A percentile compares a stretch with the other conserved stretches of the same genome.
Conservation (phyloP, 371 early-diverging fungal species). For the Lichtheimia hyalospora region DNA sequence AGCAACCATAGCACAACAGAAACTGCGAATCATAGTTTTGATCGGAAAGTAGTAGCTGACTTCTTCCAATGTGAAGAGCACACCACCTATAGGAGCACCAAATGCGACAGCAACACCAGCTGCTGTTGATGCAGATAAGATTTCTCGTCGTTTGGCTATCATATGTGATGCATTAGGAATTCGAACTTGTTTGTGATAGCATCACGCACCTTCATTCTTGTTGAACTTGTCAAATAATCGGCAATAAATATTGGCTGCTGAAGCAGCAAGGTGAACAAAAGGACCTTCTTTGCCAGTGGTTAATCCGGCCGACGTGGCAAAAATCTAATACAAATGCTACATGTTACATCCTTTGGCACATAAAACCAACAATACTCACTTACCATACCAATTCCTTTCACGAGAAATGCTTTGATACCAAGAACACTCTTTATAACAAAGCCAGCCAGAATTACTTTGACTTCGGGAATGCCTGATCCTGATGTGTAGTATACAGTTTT, state of each 20-base stretch:
- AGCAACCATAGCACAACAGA: conserved; percentile 89
- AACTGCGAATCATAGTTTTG: conserved; percentile 88
- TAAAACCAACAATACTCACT: background rate
- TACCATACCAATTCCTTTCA: conserved; percentile 84
- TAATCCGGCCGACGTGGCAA: conserved; percentile 82
- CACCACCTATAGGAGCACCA: conserved; percentile 91
- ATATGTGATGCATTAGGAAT: background rate
- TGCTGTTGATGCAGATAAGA: conserved; percentile 83
- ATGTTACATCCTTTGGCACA: background rate
- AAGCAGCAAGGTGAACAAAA: conserved; percentile 90
- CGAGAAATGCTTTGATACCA: conserved; percentile 78
- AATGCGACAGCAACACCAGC: conserved; percentile 95
- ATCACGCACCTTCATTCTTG: conserved; percentile 72
- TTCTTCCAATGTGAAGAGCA: conserved; percentile 86
- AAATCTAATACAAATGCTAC: conserved; percentile 30
- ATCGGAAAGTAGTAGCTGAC: conserved; percentile 90
- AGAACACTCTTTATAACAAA: conserved; percentile 90
- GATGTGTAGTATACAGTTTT: conserved; percentile 67
- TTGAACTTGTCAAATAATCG: conserved; percentile 80
- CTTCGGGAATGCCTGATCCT: conserved; percentile 93
- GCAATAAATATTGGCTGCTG: conserved; percentile 83
- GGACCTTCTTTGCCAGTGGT: conserved; percentile 94
- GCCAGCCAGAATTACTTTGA: conserved; percentile 92
- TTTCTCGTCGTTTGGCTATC: conserved; percentile 72
- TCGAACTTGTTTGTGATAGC: background rate